Evolutionary conservation across 768 basidiomycete genomes (phyloP), one percentile per base, ranked within the genome.

Genomic region (Boletus pseudo-olivaceus): DNA sequence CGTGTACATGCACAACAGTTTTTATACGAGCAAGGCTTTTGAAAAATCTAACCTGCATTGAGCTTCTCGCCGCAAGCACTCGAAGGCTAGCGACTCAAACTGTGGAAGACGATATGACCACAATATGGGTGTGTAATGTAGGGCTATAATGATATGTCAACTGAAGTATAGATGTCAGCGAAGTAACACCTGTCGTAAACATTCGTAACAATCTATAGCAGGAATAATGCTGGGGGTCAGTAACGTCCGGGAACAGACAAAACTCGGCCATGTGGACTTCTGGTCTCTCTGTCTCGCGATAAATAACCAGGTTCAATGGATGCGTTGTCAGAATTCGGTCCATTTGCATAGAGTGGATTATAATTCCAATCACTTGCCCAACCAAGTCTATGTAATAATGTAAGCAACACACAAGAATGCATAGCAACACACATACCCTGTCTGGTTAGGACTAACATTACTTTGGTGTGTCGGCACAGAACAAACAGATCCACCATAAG

Each of bases 331-430:
- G 56, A 46, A 37, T 46, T 46, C 32, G 46, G 51, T 38, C 51
- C 53, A 49, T 57, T 58, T 47, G 54, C 49, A 45, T 46, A 52
- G n/a, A 8, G 1, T 20, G 54, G 33, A 35, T 59, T 53, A 10
- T 49, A 47, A n/a, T 58, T 41, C 66, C 66, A 66, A 35, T 66
- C 63, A 20, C 50, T 51, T n/a, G 55, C 57, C 58, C 59, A 65
- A 35, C 55, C 43, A 34, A 42, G 34, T 41, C 60, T 60, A 19
- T 9, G 38, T 14, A 29, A 26, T 17, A 20, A 37, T 43, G 53
- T 53, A 4, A 60, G 49, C 12, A n/a, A 30, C 20, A 29, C 4
- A 3, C 32, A 4, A 47, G 27, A 44, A 46, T 35, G 9, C 17
- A 35, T 20, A 23, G 29, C 1, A 10, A 27, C n/a, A 42, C 29